These are phyloP conservation scores for Aspergillus spinulosporus DNA, from an alignment of 2,329 filamentous ascomycete species.

Conservation along the genomic window DNA sequence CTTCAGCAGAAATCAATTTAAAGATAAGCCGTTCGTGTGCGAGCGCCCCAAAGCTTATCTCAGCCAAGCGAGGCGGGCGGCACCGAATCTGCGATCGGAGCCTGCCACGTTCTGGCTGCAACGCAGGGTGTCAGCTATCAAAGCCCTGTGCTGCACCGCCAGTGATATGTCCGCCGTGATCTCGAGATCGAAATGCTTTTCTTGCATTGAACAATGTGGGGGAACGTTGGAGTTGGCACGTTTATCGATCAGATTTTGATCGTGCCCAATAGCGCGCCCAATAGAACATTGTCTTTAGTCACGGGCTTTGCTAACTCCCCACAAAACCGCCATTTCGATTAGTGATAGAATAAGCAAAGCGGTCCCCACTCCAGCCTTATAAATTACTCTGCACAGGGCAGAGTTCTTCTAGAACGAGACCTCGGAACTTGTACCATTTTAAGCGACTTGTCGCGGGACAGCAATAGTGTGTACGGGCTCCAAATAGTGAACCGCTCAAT, in stretches of 20 bases:
- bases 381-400: too few species aligned
- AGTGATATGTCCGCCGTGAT: too few species aligned
- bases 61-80: slow-evolving; percentile 11
- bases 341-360: slow-evolving; percentile 8
- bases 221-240: background rate
- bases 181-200: background rate
- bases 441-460: too few species aligned
- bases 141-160: background rate
- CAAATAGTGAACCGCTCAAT: too few species aligned
- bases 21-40: slow-evolving; percentile 1
- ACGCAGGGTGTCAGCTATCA: background rate
- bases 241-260: background rate
- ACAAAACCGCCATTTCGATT: slow-evolving; percentile 5
- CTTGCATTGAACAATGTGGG: background rate
- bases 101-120: background rate
- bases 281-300: slow-evolving; percentile 2
- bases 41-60: slow-evolving; percentile 13
- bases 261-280: background rate
- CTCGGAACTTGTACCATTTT: too few species aligned
- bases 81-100: slow-evolving; percentile 12
- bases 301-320: slow-evolving; percentile 2
- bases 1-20: background rate
- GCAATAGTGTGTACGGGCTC: too few species aligned
- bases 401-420: too few species aligned
- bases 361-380: background rate